A percentile compares a stretch with the other conserved stretches of the same genome.
Evolutionary conservation across 169 alveolate species (phyloP).

Genomic region (Eimeria brunetti): DNA sequence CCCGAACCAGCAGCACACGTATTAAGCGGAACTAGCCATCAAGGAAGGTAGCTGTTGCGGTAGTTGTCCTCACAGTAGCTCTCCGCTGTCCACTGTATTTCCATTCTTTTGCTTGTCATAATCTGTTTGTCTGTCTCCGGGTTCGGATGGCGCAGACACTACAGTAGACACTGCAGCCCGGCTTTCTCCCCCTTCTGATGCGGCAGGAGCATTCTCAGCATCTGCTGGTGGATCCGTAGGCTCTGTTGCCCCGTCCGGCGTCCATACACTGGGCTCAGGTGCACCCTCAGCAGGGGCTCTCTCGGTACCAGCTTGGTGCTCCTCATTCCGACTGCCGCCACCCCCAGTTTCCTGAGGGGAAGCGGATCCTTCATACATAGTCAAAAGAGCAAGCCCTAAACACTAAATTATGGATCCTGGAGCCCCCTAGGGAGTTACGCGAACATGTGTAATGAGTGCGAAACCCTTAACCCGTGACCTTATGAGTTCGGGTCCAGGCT

Average conservation of each 20-base stretch:
- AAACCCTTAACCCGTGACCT: neutral
- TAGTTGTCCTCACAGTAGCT: neutral
- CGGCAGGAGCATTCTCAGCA: slow-evolving; percentile 7
- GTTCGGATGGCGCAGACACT: slow-evolving; percentile 33
- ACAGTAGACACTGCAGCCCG: slow-evolving; percentile 38
- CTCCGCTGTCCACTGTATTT: slow-evolving; percentile 2
- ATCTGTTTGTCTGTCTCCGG: slow-evolving; percentile 44
- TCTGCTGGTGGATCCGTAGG: slow-evolving; percentile 59
- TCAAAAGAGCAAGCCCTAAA: slow-evolving; percentile 31
- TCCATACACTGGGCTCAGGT: slow-evolving; percentile 67
- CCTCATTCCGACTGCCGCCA: slow-evolving; percentile 37
- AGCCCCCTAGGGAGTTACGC: slow-evolving; percentile 27
- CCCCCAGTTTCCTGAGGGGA: slow-evolving; percentile 67
- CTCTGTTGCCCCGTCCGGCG: slow-evolving; percentile 67
- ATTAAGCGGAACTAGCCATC: neutral
- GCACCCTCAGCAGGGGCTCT: slow-evolving; percentile 37
- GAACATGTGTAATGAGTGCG: neutral
- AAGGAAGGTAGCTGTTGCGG: neutral
- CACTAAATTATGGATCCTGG: slow-evolving; percentile 4
- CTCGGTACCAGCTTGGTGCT: slow-evolving; percentile 7
- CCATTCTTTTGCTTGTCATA: slow-evolving; percentile 27
- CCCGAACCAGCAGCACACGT: neutral
- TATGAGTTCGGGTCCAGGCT: neutral
- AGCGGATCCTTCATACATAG: slow-evolving; percentile 67
- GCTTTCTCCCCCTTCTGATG: slow-evolving; percentile 4